Evolutionary conservation across 306 rosid species (phyloP).

Genomic region (Gleditsia sinensis): DNA sequence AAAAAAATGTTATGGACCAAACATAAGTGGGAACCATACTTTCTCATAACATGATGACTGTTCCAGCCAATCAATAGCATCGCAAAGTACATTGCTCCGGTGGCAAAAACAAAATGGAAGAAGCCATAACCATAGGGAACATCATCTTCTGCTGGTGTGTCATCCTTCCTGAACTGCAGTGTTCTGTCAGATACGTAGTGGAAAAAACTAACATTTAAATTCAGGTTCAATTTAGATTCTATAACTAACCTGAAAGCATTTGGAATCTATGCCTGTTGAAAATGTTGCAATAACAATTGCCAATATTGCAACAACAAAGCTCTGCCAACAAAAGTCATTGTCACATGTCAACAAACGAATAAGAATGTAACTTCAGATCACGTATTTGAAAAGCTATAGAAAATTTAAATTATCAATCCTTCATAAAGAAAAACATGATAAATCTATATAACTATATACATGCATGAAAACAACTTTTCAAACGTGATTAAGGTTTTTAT

Average conservation of each 20-base stretch:
- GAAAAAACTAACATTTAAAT: slow-evolving; percentile 22
- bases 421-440: neutral
- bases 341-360: slow-evolving; percentile 25
- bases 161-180: slow-evolving; percentile 73
- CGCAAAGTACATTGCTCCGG: slow-evolving; percentile 99
- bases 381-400: slow-evolving; percentile 9
- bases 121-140: slow-evolving; percentile 98
- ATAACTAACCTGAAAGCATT: slow-evolving; percentile 80
- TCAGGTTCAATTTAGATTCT: slow-evolving; percentile 34
- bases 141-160: slow-evolving; percentile 65
- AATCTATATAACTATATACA: neutral
- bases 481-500: neutral
- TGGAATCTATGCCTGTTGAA: slow-evolving; percentile 95
- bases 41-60: slow-evolving; percentile 73
- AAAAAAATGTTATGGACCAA: neutral
- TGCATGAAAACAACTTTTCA: neutral
- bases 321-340: slow-evolving; percentile 56
- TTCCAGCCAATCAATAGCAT: slow-evolving; percentile 96
- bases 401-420: neutral
- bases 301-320: slow-evolving; percentile 79
- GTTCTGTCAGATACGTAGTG: slow-evolving; percentile 34
- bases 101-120: slow-evolving; percentile 95
- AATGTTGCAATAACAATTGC: slow-evolving; percentile 90
- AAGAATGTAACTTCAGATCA: slow-evolving; percentile 26
- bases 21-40: slow-evolving; percentile 43